Conservation (phyloP, 208 protist species). For the Wallacemonas rigidus region DNA sequence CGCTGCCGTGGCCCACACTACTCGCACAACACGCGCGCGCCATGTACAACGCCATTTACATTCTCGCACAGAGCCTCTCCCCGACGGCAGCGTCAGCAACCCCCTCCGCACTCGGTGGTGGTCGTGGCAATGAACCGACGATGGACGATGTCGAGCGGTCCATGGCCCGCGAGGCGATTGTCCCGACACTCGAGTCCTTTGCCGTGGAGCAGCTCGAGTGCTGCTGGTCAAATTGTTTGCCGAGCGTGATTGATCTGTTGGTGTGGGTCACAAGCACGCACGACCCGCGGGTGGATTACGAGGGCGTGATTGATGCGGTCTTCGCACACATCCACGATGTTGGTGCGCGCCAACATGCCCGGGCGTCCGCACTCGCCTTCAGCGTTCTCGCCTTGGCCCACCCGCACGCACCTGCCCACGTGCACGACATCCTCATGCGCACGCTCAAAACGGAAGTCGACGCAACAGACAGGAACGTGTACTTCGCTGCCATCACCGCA, state of each 20-base stretch:
- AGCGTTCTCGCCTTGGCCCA: conserved; percentile 46
- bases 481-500: conserved; percentile 60
- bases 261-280: conserved; percentile 44
- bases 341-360: conserved; percentile 59
- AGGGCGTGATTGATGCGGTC: conserved; percentile 50
- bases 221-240: conserved; percentile 77
- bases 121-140: neutral
- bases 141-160: neutral
- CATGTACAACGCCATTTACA: conserved; percentile 63
- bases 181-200: conserved; percentile 48
- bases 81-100: no score
- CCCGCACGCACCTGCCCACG: conserved; percentile 40
- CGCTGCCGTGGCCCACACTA: conserved; percentile 51
- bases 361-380: conserved; percentile 63
- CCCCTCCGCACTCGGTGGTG: no score
- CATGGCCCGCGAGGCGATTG: conserved; percentile 13
- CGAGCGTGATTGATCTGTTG: conserved; percentile 76
- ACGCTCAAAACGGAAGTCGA: conserved; percentile 31
- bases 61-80: conserved; percentile 27
- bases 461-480: conserved; percentile 66
- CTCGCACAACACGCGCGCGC: conserved; percentile 60
- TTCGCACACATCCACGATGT: conserved; percentile 69
- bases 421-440: conserved; percentile 34
- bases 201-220: conserved; percentile 60
- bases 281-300: conserved; percentile 32